phyloP scores from a whole-genome alignment of 306 rosid species.

The Inga leiocalycina region DNA sequence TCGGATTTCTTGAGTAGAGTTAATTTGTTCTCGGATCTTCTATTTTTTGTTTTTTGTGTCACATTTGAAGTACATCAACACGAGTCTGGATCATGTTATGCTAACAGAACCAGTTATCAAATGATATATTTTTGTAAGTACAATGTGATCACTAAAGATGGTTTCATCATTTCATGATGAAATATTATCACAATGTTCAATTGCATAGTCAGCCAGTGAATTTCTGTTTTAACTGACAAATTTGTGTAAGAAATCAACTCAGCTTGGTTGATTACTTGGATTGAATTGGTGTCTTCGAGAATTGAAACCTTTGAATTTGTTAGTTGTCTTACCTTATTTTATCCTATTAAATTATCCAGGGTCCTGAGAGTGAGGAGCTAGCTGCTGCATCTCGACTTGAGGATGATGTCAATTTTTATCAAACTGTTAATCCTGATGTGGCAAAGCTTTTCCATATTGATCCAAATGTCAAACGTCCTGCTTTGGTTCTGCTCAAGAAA shows the following conservation, averaged over 20 bases:
- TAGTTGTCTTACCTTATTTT: slow-evolving; percentile 18
- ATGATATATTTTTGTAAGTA: slow-evolving; percentile 1
- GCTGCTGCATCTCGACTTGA: slow-evolving; percentile 90
- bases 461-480: slow-evolving; percentile 77
- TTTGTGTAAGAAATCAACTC: background rate
- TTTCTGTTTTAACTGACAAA: background rate
- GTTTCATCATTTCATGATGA: background rate
- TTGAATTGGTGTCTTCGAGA: slow-evolving; percentile 14
- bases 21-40: background rate
- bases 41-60: background rate
- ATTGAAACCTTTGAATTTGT: slow-evolving; percentile 21
- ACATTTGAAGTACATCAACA: background rate
- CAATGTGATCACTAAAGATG: background rate
- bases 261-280: slow-evolving; percentile 15
- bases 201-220: slow-evolving; percentile 3
- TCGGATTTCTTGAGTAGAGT: background rate
- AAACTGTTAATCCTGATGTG: slow-evolving; percentile 79
- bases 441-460: slow-evolving; percentile 94
- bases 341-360: slow-evolving; percentile 50
- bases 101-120: slow-evolving; percentile 1
- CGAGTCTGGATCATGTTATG: background rate
- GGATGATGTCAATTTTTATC: slow-evolving; percentile 90
- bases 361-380: slow-evolving; percentile 88
- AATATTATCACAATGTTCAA: background rate
- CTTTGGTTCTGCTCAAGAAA: slow-evolving; percentile 81